phyloP scores from a whole-genome alignment of 108 stramenopile species.

The Discostella pseudostelligera region DNA sequence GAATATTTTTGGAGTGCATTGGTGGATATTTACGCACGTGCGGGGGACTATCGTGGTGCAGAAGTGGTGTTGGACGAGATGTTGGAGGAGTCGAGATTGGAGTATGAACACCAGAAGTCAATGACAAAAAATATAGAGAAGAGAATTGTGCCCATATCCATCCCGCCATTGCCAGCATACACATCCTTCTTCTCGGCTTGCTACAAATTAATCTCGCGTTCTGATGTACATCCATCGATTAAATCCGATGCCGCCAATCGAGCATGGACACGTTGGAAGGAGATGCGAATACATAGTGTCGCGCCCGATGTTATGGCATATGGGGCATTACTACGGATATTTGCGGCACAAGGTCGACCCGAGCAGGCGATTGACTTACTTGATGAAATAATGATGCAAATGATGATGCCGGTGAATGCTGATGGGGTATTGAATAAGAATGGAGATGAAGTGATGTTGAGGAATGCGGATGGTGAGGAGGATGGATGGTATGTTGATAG shows the following conservation, averaged over 20 bases:
- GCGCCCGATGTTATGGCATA: conserved; percentile 86
- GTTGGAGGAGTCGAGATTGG: conserved; percentile 38
- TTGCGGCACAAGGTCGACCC: conserved; percentile 72
- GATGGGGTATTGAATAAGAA: conserved; percentile 32
- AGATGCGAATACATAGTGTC: conserved; percentile 75
- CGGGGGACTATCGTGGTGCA: conserved; percentile 79
- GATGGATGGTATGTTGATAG: conserved; percentile 45
- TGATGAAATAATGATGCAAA: conserved; percentile 66
- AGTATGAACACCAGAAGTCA: conserved; percentile 18
- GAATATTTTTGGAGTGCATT: conserved; percentile 77
- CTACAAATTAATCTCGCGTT: conserved; percentile 70
- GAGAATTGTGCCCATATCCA: conserved; percentile 22
- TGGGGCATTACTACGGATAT: conserved; percentile 75
- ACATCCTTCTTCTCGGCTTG: conserved; percentile 83
- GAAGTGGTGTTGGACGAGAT: conserved; percentile 72
- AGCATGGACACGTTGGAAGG: conserved; percentile 81
- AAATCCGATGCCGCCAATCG: conserved; percentile 71
- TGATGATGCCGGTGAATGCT: conserved; percentile 41
- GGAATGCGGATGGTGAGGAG: conserved; percentile 41
- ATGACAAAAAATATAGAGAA: conserved; percentile 14
- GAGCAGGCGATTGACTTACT: conserved; percentile 74
- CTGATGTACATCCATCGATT: conserved; percentile 65
- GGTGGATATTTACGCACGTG: conserved; percentile 79
- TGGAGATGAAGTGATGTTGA: conserved; percentile 17
- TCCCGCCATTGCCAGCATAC: conserved; percentile 75